Evolutionary conservation across 805 yeast species (phyloP), one percentile per base, ranked within the genome.

Genomic region (Metschnikowia lachancei): DNA sequence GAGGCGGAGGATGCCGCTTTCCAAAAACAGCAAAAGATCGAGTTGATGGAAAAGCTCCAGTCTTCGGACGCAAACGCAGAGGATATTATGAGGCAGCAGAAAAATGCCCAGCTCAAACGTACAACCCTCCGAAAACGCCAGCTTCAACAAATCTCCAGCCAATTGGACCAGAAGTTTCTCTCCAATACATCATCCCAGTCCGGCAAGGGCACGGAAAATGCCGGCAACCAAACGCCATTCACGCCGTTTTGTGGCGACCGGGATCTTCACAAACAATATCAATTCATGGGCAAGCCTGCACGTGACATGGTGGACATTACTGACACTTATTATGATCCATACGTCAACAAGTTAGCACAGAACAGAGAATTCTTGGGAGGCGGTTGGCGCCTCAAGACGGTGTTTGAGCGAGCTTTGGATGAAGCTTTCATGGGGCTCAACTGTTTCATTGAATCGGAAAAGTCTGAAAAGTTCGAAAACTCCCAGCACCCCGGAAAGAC

Each of bases 241-340:
- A 90, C 98, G 10, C 98, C 98, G 8, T 92, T 92, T 67, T 82
- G 84, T 60, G 97, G 97, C 37, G 98, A 92, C 66, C 75, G 94
- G 50, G 83, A 85, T 48, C 50, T 69, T 7, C 65, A 71, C 19
- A 72, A 74, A 44, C 72, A 77, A 24, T 90, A 81, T 65, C 68
- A 64, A 10, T 65, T 82, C 22, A 57, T 71, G 50, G 55, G 54
- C 20, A 57, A 64, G 19, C 59, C 61, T 10, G 60, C 66, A 4
- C 38, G 49, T 12, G 60, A 59, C 20, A 47, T 53, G 30, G 64
- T 58, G 29, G 63, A 62, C 24, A 45, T 60, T 29, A 48, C 92
- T 17, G 76, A 78, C 45, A 70, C 62, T 2, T 72, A 71, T 49
- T 59, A 61, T 44, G 77, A 72, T 52, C 75, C 77, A 8, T 68